Evolutionary conservation across 2,329 filamentous ascomycete species (phyloP), one percentile per base, ranked within the genome.

Genomic region (Pseudogymnoascus destructans): DNA sequence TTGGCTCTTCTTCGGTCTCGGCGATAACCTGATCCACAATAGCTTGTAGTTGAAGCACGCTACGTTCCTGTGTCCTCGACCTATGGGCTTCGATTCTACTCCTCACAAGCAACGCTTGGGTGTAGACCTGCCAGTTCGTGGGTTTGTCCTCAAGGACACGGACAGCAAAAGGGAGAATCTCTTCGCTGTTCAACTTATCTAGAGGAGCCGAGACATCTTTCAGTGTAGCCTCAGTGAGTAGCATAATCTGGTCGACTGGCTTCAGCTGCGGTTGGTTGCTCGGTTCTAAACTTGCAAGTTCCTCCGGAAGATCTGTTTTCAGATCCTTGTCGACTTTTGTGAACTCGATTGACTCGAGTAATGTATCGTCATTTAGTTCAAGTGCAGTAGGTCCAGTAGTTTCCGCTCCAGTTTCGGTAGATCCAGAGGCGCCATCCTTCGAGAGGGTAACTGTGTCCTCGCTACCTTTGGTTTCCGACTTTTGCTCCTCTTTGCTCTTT

Each of bases 71-170:
- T 0, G 93, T 98, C 58, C 92, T 79, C 57, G 91, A 89, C 57
- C 83, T 81, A 71, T 95, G 91, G 0, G 91, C 79, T 71, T 98
- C 93, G 58, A 97, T 92, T 13, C 93, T 80, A 61, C 89, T 95
- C 46, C 93, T 81, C 1, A 97, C 87, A 0, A 98, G 77, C 7
- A 98, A 76, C 0, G 90, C 93, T 68, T 97, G 91, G 0, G 93
- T 96, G 69, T 97, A 97, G 32, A 96, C 85, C 70, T 97, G 93
- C 93, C 93, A 98, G 70, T 97, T 98, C 0, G 89, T 92, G 49
- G 87, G 87, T 64, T 92, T 91, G 61, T 93, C 90, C 7, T 87
- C 81, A 1, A 98, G 77, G 0, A 97, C 93, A 38, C 93, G 82
- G 1, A 85, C 86, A 0, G 93, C 93, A 68, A 92, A 98, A 0